A percentile compares a stretch with the other conserved stretches of the same genome.
phyloP scores from a whole-genome alignment of 371 early-diverging fungal genomes.

The Sporodiniella umbellata region DNA sequence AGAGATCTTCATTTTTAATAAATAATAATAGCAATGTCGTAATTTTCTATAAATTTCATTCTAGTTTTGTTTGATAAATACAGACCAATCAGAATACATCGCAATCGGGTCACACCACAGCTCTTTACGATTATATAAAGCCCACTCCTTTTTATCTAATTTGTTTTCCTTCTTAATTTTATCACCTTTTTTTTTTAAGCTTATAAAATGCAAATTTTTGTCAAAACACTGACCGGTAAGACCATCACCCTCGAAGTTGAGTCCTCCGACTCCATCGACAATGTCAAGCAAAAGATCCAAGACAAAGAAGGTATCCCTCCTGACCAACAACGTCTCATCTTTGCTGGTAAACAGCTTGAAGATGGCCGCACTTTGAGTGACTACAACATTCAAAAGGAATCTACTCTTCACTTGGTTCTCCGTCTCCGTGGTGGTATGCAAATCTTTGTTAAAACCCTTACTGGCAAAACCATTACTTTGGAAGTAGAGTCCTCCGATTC shows the following conservation, averaged over 20 bases:
- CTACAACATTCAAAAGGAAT: conserved; percentile 90
- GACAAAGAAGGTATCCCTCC: conserved; percentile 92
- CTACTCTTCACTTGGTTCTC: conserved; percentile 95
- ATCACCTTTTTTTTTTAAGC: conserved; percentile 1
- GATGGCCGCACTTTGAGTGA: conserved; percentile 85
- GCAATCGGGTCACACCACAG: neutral
- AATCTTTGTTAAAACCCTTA: conserved; percentile 81
- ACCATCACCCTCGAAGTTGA: conserved; percentile 98
- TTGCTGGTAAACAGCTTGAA: conserved; percentile 98
- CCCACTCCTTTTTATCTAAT: neutral
- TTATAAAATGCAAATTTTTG: conserved; percentile 76
- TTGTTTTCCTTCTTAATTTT: neutral
- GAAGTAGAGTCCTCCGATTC: conserved; percentile 94
- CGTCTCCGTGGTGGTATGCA: conserved; percentile 94
- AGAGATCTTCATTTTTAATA: neutral
- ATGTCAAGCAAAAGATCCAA: conserved; percentile 97
- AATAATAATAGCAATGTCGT: neutral
- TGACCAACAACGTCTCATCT: conserved; percentile 99
- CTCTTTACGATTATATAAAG: neutral
- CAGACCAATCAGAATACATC: neutral
- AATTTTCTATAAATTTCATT: neutral
- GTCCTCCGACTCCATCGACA: conserved; percentile 85
- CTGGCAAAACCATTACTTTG: conserved; percentile 86
- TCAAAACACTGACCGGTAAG: conserved; percentile 98
- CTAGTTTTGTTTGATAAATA: neutral